A percentile compares a stretch with the other conserved stretches of the same genome.
Conservation (phyloP, 139 green algal species). For the Tetradesmus lagerheimii region DNA sequence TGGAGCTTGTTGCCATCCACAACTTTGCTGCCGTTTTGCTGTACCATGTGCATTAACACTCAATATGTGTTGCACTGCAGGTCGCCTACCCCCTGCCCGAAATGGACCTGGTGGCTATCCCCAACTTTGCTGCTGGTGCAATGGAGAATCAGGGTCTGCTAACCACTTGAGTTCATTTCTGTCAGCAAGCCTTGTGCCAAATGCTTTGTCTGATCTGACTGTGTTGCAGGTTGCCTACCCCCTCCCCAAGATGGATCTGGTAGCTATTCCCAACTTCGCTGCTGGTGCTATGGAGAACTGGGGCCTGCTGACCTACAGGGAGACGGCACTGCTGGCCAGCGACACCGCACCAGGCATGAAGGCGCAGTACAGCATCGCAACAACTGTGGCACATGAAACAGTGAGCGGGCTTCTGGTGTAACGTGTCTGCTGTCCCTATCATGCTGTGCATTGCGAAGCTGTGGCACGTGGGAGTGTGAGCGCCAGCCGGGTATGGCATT, state of each 20-base stretch:
- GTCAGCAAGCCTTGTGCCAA: too few relatives aligned
- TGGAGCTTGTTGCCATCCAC: too few relatives aligned
- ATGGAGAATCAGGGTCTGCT: slow-evolving; percentile 96
- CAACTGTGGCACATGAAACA: slow-evolving; percentile 38
- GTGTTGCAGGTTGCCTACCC: slow-evolving; percentile 62
- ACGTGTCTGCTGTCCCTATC: too few relatives aligned
- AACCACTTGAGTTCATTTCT: too few relatives aligned
- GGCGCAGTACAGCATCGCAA: slow-evolving; percentile 35
- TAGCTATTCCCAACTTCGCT: slow-evolving; percentile 93
- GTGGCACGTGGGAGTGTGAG: too few relatives aligned
- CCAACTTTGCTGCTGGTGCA: slow-evolving; percentile 89
- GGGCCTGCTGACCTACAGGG: slow-evolving; percentile 74
- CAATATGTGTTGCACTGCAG: too few relatives aligned
- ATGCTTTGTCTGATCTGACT: background rate
- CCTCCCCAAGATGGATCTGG: slow-evolving; percentile 91
- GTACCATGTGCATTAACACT: too few relatives aligned
- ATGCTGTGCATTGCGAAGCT: too few relatives aligned
- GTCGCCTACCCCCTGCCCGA: slow-evolving; percentile 83
- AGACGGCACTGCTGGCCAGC: slow-evolving; percentile 64
- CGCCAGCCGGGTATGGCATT: too few relatives aligned
- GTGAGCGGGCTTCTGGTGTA: background rate
- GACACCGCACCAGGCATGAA: slow-evolving; percentile 45
- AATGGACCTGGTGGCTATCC: slow-evolving; percentile 92
- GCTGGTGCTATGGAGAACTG: slow-evolving; percentile 98
- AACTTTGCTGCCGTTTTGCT: too few relatives aligned